Conservation (phyloP, 78 protist genomes). For the Dictyostelium brefeldianum region DNA sequence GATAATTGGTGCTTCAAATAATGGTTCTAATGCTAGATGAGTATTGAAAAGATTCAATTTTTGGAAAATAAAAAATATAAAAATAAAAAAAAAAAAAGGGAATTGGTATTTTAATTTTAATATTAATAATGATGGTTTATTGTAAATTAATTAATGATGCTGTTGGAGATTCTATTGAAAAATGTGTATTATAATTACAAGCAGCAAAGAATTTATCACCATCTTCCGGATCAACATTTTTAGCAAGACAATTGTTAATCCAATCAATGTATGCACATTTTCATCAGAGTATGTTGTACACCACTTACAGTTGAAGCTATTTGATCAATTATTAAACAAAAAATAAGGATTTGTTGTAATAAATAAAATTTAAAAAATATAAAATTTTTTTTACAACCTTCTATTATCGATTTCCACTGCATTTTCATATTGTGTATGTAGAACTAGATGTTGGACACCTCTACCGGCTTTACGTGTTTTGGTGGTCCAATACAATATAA, state of each 20-base stretch:
- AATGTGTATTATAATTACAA: no score
- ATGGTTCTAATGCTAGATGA: slow-evolving; percentile 91
- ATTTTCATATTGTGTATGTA: no score
- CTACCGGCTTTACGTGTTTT: no score
- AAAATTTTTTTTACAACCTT: no score
- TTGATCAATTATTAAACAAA: no score
- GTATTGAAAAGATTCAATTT: slow-evolving; percentile 96
- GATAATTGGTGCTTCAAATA: slow-evolving; percentile 57
- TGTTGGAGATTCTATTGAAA: no score
- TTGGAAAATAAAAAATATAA: slow-evolving; percentile 76
- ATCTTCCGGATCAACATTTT: slow-evolving; percentile 83
- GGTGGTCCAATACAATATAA: no score
- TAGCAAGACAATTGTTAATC: slow-evolving; percentile 87
- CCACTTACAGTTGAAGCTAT: slow-evolving; percentile 55
- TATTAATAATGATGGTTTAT: slow-evolving; percentile 17
- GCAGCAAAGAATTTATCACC: slow-evolving; percentile 79
- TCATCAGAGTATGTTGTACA: slow-evolving; percentile 86
- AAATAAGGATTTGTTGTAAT: no score
- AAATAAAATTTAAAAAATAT: no score
- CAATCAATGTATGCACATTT: slow-evolving; percentile 87
- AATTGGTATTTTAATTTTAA: neutral
- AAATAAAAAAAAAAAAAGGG: neutral
- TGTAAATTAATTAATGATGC: no score
- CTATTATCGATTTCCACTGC: no score
- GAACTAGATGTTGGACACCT: no score